Evolutionary conservation across 345 rosid genomes (phyloP).

Genomic region (Bruguiera sexangula): DNA sequence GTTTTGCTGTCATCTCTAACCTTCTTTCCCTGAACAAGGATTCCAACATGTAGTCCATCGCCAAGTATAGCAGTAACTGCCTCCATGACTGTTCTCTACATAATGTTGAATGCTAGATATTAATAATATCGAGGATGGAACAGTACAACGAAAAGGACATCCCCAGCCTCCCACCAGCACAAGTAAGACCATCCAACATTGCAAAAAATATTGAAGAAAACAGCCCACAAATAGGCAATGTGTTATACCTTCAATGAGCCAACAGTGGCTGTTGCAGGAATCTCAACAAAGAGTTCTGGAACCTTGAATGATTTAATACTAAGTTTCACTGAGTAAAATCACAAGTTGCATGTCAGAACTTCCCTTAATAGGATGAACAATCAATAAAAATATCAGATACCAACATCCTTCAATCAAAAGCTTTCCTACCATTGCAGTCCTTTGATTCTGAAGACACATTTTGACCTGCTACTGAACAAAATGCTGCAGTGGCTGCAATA

Average conservation of each 20-base stretch:
- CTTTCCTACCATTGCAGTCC: conserved; percentile 27
- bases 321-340: conserved; percentile 28
- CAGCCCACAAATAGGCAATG: neutral
- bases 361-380: neutral
- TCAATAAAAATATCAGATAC: neutral
- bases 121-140: neutral
- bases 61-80: conserved; percentile 28
- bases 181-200: no score
- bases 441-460: conserved; percentile 7
- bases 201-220: no score
- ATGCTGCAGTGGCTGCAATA: conserved; percentile 21
- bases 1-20: conserved; percentile 39
- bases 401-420: neutral
- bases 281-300: conserved; percentile 37
- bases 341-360: conserved; percentile 10
- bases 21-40: conserved; percentile 30
- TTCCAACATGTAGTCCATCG: conserved; percentile 31
- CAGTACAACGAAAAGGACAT: no score
- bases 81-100: conserved; percentile 29
- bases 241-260: conserved; percentile 34
- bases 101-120: neutral
- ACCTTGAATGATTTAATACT: conserved; percentile 33
- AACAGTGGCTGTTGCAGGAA: conserved; percentile 34
- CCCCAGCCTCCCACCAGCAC: no score
- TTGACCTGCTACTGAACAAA: conserved; percentile 23